Percentiles rank a stretch among this genome's conserved stretches.
phyloP scores from a whole-genome alignment of 1,139 yeast species.

The Meyerozyma guilliermondii region DNA sequence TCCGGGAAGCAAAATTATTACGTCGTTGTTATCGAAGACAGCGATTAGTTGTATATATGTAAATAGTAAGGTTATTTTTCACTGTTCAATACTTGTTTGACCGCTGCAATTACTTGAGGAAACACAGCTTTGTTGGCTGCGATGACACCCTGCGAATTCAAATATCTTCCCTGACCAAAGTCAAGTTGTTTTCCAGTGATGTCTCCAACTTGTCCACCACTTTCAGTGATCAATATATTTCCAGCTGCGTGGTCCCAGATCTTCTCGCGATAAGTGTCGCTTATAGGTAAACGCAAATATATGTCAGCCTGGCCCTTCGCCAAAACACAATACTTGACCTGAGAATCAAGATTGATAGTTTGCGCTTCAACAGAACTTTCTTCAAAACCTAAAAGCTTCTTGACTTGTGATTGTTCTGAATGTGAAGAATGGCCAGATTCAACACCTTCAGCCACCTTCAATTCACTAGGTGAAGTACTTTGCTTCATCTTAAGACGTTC shows the following conservation, averaged over 20 bases:
- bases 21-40: conserved; percentile 39
- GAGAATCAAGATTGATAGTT: conserved; percentile 80
- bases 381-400: conserved; percentile 47
- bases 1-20: conserved; percentile 69
- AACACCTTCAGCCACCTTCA: conserved; percentile 90
- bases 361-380: conserved; percentile 41
- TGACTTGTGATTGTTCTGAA: conserved; percentile 76
- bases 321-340: conserved; percentile 89
- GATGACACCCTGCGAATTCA: conserved; percentile 83
- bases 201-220: conserved; percentile 90
- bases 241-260: conserved; percentile 99
- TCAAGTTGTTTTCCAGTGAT: conserved; percentile 68
- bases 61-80: not conserved
- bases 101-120: conserved; percentile 55
- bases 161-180: conserved; percentile 82
- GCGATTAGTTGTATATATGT: not conserved
- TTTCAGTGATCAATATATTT: conserved; percentile 74
- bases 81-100: conserved; percentile 29
- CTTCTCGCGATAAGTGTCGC: conserved; percentile 75
- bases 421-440: conserved; percentile 95
- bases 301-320: conserved; percentile 92
- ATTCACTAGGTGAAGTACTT: conserved; percentile 35
- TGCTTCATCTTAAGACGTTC: conserved; percentile 40
- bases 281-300: conserved; percentile 81
- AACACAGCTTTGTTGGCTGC: conserved; percentile 75